A percentile compares a stretch with the other conserved stretches of the same genome.
Evolutionary conservation across 2,329 filamentous ascomycete species (phyloP).

Genomic region (Rhytidhysteron rufulum): DNA sequence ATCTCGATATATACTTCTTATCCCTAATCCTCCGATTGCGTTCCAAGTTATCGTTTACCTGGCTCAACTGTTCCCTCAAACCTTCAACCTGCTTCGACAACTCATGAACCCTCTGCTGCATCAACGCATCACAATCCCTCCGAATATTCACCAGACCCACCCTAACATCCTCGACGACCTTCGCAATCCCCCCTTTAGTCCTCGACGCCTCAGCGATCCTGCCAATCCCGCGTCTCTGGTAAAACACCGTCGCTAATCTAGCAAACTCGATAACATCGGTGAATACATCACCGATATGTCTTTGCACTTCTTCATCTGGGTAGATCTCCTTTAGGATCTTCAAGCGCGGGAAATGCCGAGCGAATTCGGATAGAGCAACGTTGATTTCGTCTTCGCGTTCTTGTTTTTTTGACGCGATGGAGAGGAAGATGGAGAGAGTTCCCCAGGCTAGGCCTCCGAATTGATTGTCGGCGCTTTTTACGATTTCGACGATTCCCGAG

Average conservation of each 20-base stretch:
- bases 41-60: too few relatives aligned
- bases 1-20: too few relatives aligned
- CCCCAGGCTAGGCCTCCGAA: conserved; percentile 3
- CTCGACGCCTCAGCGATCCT: too few relatives aligned
- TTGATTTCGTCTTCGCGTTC: conserved; percentile 6
- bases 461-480: conserved; percentile 1
- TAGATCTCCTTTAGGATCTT: conserved; percentile 6
- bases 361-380: conserved; percentile 6
- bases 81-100: too few relatives aligned
- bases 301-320: conserved; percentile 3
- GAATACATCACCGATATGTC: conserved; percentile 7
- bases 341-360: conserved; percentile 8
- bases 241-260: conserved; percentile 7
- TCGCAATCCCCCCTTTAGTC: too few relatives aligned
- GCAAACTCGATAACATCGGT: conserved; percentile 7
- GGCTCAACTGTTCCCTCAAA: too few relatives aligned
- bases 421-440: conserved; percentile 4
- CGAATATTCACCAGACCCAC: too few relatives aligned
- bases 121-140: too few relatives aligned
- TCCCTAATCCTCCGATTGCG: too few relatives aligned
- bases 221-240: too few relatives aligned
- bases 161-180: too few relatives aligned
- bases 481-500: conserved; percentile 5
- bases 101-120: too few relatives aligned
- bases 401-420: conserved; percentile 1